These are phyloP conservation scores for Drechslera avenae DNA, from an alignment of 2,329 filamentous ascomycete species.

Conservation along the genomic window DNA sequence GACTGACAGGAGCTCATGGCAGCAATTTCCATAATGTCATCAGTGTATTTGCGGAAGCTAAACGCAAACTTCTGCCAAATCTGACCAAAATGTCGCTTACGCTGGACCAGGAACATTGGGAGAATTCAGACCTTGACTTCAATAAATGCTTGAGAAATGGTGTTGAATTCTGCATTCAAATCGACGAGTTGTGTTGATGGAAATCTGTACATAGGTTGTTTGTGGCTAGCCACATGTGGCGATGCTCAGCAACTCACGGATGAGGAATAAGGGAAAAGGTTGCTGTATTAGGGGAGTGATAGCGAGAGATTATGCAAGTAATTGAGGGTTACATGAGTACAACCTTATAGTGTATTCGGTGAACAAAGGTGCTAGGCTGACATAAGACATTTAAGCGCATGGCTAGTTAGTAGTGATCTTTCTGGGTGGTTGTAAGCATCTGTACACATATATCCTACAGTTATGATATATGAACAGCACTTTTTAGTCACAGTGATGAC, in stretches of 20 bases:
- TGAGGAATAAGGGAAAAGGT: neutral
- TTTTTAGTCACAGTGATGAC: too few relatives aligned
- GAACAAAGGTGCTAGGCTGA: too few relatives aligned
- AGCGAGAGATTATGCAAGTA: neutral
- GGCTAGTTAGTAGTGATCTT: too few relatives aligned
- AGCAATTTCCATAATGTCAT: neutral
- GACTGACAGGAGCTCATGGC: neutral
- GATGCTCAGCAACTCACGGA: neutral
- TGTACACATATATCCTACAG: too few relatives aligned
- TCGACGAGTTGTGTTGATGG: neutral
- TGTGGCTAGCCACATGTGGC: neutral
- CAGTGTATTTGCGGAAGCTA: neutral
- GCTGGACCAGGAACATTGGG: neutral
- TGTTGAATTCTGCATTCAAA: neutral
- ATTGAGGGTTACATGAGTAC: neutral
- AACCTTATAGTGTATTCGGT: too few relatives aligned
- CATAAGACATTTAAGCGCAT: too few relatives aligned
- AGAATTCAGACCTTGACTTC: neutral
- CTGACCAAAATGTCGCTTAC: neutral
- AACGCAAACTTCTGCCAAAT: slow-evolving; percentile 2
- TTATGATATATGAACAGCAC: too few relatives aligned
- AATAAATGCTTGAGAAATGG: neutral
- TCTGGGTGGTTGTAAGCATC: too few relatives aligned
- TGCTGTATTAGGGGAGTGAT: neutral
- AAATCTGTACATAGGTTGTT: neutral